Percentiles rank a stretch among this genome's conserved stretches.
Conservation (phyloP, 2,329 filamentous ascomycete species). For the Reticulascus tulasneorum region DNA sequence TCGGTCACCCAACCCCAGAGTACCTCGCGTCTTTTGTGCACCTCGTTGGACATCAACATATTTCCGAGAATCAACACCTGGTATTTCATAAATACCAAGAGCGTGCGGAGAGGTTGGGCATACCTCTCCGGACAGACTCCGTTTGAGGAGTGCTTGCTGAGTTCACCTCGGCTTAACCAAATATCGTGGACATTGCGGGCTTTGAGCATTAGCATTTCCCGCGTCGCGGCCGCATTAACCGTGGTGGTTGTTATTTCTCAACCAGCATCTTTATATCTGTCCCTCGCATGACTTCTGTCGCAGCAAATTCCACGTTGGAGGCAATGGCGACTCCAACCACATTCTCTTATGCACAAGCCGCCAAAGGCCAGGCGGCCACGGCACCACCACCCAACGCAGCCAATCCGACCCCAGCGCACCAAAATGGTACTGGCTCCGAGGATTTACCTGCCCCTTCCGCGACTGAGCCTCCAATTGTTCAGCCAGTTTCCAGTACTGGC, state of each 20-base stretch:
- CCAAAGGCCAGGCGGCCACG: conserved; percentile 66
- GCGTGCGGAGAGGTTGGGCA: conserved; percentile 29
- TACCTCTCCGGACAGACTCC: conserved; percentile 29
- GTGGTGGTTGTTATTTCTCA: too few species aligned
- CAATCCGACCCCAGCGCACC: conserved; percentile 20
- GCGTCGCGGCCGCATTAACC: too few species aligned
- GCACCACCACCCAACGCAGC: conserved; percentile 35
- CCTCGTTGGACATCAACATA: conserved; percentile 2
- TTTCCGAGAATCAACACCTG: conserved; percentile 1
- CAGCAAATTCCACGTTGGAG: conserved; percentile 13
- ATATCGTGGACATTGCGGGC: background rate
- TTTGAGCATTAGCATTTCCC: too few species aligned
- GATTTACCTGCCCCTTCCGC: conserved; percentile 21
- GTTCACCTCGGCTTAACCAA: conserved; percentile 9
- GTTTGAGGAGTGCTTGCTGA: conserved; percentile 8
- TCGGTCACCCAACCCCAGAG: background rate
- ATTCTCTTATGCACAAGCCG: conserved; percentile 95
- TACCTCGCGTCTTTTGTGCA: background rate
- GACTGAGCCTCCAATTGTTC: conserved; percentile 12
- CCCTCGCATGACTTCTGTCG: conserved; percentile 13
- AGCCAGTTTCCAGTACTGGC: conserved; percentile 6
- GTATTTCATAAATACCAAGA: too few species aligned
- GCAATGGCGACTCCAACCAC: conserved; percentile 53
- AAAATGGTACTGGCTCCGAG: conserved; percentile 23
- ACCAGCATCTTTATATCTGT: too few species aligned